Conservation (phyloP, 2,329 filamentous ascomycete species). For the Fusarium albidum region DNA sequence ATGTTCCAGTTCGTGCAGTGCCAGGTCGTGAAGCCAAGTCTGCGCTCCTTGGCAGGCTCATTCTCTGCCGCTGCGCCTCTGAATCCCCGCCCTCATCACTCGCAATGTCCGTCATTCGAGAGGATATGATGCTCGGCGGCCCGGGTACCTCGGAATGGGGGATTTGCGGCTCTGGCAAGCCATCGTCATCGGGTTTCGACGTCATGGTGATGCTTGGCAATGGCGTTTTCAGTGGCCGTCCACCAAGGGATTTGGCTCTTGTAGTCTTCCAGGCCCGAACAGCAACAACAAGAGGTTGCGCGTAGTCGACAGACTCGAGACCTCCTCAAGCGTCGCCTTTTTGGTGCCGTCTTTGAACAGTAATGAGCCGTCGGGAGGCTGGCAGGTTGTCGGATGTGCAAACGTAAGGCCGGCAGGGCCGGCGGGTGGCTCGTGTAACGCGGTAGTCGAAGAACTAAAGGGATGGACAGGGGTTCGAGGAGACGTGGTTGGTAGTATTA, state of each 20-base stretch:
- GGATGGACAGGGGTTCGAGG: constrained; percentile 26
- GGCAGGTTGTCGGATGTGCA: constrained; percentile 27
- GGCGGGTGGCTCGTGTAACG: constrained; percentile 39
- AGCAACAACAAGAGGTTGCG: constrained; percentile 11
- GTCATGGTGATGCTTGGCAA: constrained; percentile 45
- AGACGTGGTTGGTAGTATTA: constrained; percentile 20
- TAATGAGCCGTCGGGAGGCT: constrained; percentile 22
- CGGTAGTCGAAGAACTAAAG: constrained; percentile 36
- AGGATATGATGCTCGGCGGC: constrained; percentile 73
- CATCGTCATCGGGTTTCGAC: constrained; percentile 49
- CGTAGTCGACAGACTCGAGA: constrained; percentile 11
- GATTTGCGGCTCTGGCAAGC: constrained; percentile 51
- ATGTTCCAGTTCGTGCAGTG: constrained; percentile 60
- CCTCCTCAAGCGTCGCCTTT: constrained; percentile 13
- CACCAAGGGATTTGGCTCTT: constrained; percentile 20
- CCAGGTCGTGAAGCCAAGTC: constrained; percentile 61
- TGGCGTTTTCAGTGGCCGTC: constrained; percentile 27
- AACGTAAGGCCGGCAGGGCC: constrained; percentile 36
- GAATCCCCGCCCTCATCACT: constrained; percentile 63
- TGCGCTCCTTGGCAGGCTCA: constrained; percentile 47
- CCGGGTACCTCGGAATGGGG: constrained; percentile 54
- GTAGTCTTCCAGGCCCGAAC: constrained; percentile 12
- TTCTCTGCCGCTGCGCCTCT: constrained; percentile 42
- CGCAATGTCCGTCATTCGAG: constrained; percentile 73
- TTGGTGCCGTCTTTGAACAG: constrained; percentile 7